Evolutionary conservation across 2,329 filamentous ascomycete genomes (phyloP).

Genomic region (Trichoderma asperellum): DNA sequence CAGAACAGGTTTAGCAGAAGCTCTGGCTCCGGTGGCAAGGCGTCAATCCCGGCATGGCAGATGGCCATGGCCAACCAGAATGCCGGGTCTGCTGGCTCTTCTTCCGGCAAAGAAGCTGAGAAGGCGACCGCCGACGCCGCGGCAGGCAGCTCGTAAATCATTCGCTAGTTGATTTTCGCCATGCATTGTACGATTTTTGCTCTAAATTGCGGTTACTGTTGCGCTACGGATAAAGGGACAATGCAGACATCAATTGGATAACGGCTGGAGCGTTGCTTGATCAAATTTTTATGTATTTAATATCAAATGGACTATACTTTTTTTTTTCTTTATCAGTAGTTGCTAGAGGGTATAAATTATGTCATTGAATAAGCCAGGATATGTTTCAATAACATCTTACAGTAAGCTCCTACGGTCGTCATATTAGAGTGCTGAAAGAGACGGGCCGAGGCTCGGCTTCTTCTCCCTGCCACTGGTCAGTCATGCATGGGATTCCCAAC

Average conservation of each 20-base stretch:
- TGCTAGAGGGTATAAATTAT: not conserved
- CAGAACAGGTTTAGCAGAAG: constrained; percentile 38
- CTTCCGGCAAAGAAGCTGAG: constrained; percentile 21
- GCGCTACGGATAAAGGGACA: constrained; percentile 16
- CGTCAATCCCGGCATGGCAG: constrained; percentile 80
- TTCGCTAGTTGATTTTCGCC: constrained; percentile 1
- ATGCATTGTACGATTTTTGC: constrained; percentile 21
- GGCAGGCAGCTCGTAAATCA: constrained; percentile 27
- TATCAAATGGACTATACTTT: constrained; percentile 11
- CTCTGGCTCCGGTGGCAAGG: constrained; percentile 54
- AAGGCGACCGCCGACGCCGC: constrained; percentile 15
- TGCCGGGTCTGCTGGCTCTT: constrained; percentile 22
- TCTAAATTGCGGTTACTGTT: constrained; percentile 3
- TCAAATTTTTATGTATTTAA: constrained; percentile 24
- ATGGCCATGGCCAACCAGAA: constrained; percentile 67
- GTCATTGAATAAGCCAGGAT: not conserved
- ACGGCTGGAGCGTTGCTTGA: constrained; percentile 21
- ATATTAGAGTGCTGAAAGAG: not conserved
- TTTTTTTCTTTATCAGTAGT: not conserved
- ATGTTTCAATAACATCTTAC: not conserved
- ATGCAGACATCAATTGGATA: constrained; percentile 19
- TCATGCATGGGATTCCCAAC: not conserved
- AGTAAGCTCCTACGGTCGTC: not conserved
- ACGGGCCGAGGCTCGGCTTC: constrained; percentile 20
- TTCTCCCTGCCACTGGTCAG: not conserved